Conservation (phyloP, 345 rosid species). For the Citrus trifoliata region DNA sequence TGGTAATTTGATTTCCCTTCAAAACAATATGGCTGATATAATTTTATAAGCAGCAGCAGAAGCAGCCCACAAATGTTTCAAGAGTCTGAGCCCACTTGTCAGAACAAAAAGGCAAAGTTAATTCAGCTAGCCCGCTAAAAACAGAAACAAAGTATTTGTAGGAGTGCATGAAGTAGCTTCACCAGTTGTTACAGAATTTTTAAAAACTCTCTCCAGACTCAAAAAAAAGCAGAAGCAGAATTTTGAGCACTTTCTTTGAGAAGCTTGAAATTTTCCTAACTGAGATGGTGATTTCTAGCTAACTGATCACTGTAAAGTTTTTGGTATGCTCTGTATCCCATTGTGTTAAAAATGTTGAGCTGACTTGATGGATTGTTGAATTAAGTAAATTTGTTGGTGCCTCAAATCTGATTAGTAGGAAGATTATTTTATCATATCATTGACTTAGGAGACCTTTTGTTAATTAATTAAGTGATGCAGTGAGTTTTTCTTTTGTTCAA, state of each 20-base stretch:
- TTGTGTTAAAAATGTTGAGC: not conserved
- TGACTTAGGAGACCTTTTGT: not conserved
- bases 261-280: not conserved
- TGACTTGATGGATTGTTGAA: not conserved
- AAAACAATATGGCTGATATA: constrained; percentile 26
- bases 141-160: not conserved
- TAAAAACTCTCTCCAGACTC: not conserved
- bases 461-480: not conserved
- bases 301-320: not conserved
- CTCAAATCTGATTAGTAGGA: not conserved
- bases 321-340: constrained; percentile 16
- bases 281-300: not conserved
- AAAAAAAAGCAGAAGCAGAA: not conserved
- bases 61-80: constrained; percentile 6
- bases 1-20: not conserved
- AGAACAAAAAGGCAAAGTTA: not conserved
- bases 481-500: not conserved
- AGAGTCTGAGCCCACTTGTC: constrained; percentile 21
- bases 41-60: constrained; percentile 13
- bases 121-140: constrained; percentile 25
- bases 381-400: not conserved
- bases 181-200: not conserved
- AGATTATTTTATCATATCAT: not conserved
- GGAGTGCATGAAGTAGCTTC: not conserved
- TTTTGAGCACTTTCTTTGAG: not conserved